These are phyloP conservation scores for Sporothrix phasma DNA, from an alignment of 2,329 filamentous ascomycete genomes.

Conservation along the genomic window DNA sequence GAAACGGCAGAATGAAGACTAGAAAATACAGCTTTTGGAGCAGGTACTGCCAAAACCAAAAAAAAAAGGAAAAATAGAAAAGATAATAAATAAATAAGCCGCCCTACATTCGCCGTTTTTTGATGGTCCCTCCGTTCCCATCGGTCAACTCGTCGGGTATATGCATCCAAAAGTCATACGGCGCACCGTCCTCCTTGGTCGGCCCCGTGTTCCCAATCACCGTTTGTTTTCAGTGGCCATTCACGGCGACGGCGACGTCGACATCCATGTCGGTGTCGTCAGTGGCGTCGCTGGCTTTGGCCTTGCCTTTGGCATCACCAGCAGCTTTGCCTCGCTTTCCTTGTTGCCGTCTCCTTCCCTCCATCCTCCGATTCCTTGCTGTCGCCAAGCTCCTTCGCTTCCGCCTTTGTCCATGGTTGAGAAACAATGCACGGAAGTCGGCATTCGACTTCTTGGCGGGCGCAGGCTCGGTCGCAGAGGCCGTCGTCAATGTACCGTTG, in stretches of 20 bases:
- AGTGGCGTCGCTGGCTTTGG: conserved; percentile 18
- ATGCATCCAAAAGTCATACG: conserved; percentile 5
- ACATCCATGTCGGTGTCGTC: conserved; percentile 11
- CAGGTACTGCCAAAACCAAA: not conserved
- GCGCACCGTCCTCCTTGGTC: not conserved
- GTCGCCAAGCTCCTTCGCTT: not conserved
- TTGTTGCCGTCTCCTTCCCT: not conserved
- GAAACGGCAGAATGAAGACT: conserved; percentile 11
- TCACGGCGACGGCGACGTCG: conserved; percentile 5
- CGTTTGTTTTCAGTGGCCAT: conserved; percentile 7
- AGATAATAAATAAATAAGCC: not conserved
- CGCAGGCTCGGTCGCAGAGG: conserved; percentile 18
- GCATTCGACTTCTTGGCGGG: conserved; percentile 26
- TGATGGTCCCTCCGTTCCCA: not conserved
- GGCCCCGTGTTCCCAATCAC: not conserved
- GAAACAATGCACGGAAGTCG: conserved; percentile 26
- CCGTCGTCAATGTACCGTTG: conserved; percentile 13
- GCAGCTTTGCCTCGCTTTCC: not conserved
- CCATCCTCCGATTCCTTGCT: not conserved
- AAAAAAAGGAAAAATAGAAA: not conserved
- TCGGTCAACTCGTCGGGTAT: conserved; percentile 7
- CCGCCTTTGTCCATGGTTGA: conserved; percentile 14
- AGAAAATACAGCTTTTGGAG: not conserved
- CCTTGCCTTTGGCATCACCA: not conserved
- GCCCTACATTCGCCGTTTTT: conserved; percentile 3